These are phyloP conservation scores for Emergomyces pasteurianus DNA, from an alignment of 2,329 filamentous ascomycete genomes.

Conservation along the genomic window DNA sequence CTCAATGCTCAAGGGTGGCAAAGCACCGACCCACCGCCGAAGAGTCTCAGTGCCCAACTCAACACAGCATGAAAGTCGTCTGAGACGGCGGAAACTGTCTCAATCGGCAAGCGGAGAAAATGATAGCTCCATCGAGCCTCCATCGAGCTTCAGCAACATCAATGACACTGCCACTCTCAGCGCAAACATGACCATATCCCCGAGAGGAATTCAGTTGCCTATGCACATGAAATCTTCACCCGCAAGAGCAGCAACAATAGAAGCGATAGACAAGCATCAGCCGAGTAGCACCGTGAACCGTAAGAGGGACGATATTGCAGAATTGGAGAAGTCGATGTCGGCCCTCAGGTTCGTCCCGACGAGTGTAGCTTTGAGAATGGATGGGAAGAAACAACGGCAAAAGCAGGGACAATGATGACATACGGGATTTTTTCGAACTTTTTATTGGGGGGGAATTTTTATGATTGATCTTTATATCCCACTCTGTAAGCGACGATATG, in stretches of 20 bases:
- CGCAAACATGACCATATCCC: background rate
- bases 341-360: conserved; percentile 33
- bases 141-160: background rate
- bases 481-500: background rate
- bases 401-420: background rate
- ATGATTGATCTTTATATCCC: background rate
- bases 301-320: conserved; percentile 23
- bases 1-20: conserved; percentile 57
- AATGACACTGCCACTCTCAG: background rate
- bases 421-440: background rate
- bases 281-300: background rate
- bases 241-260: background rate
- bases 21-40: conserved; percentile 17
- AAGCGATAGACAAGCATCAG: background rate
- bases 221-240: background rate
- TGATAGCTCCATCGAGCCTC: background rate
- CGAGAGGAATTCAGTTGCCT: background rate
- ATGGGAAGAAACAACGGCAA: conserved; percentile 7
- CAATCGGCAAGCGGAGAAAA: conserved; percentile 8
- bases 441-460: background rate
- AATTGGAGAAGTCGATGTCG: conserved; percentile 33
- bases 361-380: conserved; percentile 26
- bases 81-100: conserved; percentile 22
- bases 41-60: conserved; percentile 28
- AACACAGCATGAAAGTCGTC: conserved; percentile 22